Base-by-base conservation (phyloP, 169 alveolate genomes). In the Haemoproteus tartakovskyi region DNA sequence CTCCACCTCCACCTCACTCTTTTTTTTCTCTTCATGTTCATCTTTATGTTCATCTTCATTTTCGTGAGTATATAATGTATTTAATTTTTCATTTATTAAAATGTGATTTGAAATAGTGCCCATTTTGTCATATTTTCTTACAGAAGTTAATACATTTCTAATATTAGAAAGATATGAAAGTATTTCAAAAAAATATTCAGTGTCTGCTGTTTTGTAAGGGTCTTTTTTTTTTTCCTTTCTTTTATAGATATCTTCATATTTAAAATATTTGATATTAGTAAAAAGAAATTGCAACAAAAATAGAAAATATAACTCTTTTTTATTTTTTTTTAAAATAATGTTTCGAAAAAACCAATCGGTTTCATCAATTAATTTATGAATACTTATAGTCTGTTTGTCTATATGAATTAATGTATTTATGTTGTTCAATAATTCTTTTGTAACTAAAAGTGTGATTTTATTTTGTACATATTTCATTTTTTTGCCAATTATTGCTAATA, bases 81-180 rank as follows among this genome's bases (percentile, higher is more conserved):
- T 19, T 9, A 11, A 22, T 19, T 38, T 37, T 14, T 27, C 19
- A 37, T 14, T 14, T 27, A 24, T 11, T 6, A 19, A 16, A 22
- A 18, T 8, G 21, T 5, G 16, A 12, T 18, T 18, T 33, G 40
- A 0, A 14, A n/a, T n/a, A n/a, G n/a, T n/a, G n/a, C n/a, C n/a
- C n/a, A n/a, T n/a, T n/a, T n/a, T n/a, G n/a, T n/a, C n/a, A n/a
- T n/a, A n/a, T n/a, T n/a, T n/a, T n/a, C n/a, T n/a, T n/a, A n/a
- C n/a, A n/a, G n/a, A n/a, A n/a, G 62, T 74, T 57, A 74, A 60
- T 57, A 74, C 36, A 37, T 57, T 40, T 60, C 62, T 56, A 33
- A 74, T 74, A 38, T 51, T 74, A 12, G 63, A 43, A 14, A 40
- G 12, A 14, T 57, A 50, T 14, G 78, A 56, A 5, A 74, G 61